Base-by-base conservation (phyloP, 768 basidiomycete species). In the Amanita inopinata region DNA sequence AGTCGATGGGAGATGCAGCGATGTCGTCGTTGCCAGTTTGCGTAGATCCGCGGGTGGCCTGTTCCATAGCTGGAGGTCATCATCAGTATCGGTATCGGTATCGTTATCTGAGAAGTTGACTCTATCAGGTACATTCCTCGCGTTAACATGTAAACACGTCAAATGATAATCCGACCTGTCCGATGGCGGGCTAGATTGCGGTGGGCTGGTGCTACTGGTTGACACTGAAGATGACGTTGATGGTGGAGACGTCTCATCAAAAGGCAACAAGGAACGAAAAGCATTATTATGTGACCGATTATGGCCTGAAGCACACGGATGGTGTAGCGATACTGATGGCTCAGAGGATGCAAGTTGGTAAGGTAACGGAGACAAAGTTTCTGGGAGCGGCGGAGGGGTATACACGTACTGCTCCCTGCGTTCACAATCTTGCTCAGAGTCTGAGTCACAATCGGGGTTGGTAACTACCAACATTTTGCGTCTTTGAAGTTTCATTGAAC, bases 351-450 rank as follows among this genome's bases (percentile, higher is more conserved):
- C 15, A 14, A 32, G 18, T 23, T 15, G 18, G 4, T 15, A 31
- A 30, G 32, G 9, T 33, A 19, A 14, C 15, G 20, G 23, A 28
- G 25, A 20, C 31, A 24, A 24, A 4, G 18, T 40, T 36, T 47
- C 43, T 1, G 60, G 62, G 19, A 63, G 56, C 2, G 61, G 58
- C 35, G 59, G 62, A 4, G 59, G 56, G n/a, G 47, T 50, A 34
- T 55, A 62, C 10, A 56, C 47, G 42, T 41, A 56, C 10, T 52
- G 37, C 7, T 32, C 25, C 4, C 30, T 30, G 9, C 36, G 34
- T 23, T 25, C 33, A n/a, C 12, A 30, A 34, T 23, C 24, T 12
- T 37, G 14, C 23, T 31, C 23, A 8, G 34, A 35, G 25, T 36
- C 46, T 3, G 30, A 25, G 20, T 39, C 46, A 5, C 20, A 42